Conservation (phyloP, 805 yeast genomes). For the Brettanomyces bruxellensis region DNA sequence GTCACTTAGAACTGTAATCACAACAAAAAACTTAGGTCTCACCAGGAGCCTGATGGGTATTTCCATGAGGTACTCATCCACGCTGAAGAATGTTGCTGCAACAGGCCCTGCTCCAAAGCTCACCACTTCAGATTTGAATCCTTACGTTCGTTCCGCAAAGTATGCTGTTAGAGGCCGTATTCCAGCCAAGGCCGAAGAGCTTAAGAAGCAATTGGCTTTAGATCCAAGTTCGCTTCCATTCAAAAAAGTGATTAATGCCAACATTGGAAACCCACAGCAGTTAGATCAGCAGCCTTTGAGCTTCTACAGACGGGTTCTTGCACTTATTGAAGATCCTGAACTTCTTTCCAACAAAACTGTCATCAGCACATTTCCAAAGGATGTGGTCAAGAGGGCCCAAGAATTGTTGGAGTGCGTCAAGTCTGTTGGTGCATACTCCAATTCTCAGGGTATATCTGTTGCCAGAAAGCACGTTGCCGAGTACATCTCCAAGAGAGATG, state of each 20-base stretch:
- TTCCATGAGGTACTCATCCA: too few relatives aligned
- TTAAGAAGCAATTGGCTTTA: constrained; percentile 45
- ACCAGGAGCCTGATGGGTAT: too few relatives aligned
- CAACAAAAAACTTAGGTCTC: too few relatives aligned
- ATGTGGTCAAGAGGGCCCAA: constrained; percentile 67
- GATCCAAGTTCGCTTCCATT: constrained; percentile 67
- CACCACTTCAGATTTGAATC: constrained; percentile 51
- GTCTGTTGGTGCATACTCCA: constrained; percentile 92
- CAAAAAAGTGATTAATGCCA: constrained; percentile 71
- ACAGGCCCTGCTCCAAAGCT: constrained; percentile 28
- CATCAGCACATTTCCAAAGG: constrained; percentile 40
- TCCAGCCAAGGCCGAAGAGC: constrained; percentile 88
- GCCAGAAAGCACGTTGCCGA: constrained; percentile 74
- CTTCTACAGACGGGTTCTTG: constrained; percentile 87
- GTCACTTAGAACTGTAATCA: too few relatives aligned
- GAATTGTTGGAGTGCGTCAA: constrained; percentile 52
- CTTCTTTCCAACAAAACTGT: constrained; percentile 34
- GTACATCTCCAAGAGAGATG: constrained; percentile 75
- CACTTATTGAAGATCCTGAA: constrained; percentile 79
- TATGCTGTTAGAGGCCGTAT: constrained; percentile 94
- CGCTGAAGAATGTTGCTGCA: background rate
- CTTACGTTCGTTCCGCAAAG: constrained; percentile 70
- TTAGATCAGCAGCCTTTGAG: constrained; percentile 89
- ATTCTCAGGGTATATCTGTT: constrained; percentile 76
- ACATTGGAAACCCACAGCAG: constrained; percentile 98